Conservation (phyloP, 805 yeast genomes). For the Lipomyces japonicus region DNA sequence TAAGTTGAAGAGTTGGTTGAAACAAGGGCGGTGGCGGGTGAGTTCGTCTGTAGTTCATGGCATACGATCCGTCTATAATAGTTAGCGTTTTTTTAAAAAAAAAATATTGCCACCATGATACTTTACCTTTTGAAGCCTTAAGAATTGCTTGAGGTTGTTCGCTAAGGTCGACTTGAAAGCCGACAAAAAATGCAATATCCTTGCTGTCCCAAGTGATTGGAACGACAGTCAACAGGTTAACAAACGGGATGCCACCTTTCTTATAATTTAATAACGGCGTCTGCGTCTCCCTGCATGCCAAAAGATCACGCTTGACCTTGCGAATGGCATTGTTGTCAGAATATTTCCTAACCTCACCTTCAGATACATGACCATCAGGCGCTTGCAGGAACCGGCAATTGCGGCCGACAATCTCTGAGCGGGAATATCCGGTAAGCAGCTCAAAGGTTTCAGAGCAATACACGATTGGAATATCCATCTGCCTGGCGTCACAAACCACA, state of each 20-base stretch:
- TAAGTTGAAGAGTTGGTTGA: not conserved
- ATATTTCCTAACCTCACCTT: slow-evolving; percentile 8
- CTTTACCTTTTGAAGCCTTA: slow-evolving; percentile 8
- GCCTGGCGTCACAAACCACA: slow-evolving; percentile 15
- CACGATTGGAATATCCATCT: slow-evolving; percentile 14
- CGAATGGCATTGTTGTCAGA: slow-evolving; percentile 12
- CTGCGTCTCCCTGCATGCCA: slow-evolving; percentile 17
- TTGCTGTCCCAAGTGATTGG: slow-evolving; percentile 15
- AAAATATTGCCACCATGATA: no score
- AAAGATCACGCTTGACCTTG: slow-evolving; percentile 2
- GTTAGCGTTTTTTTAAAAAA: not conserved
- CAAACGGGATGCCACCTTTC: slow-evolving; percentile 13
- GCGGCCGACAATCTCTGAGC: slow-evolving; percentile 15
- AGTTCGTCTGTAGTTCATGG: slow-evolving; percentile 12
- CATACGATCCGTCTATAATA: slow-evolving; percentile 3
- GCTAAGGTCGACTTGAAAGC: slow-evolving; percentile 15
- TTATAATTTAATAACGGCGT: slow-evolving; percentile 11
- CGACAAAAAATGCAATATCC: slow-evolving; percentile 13
- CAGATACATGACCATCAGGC: slow-evolving; percentile 11
- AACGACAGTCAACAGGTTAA: slow-evolving; percentile 16
- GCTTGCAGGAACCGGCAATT: slow-evolving; percentile 20
- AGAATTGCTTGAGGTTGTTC: slow-evolving; percentile 12
- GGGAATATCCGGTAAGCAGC: slow-evolving; percentile 12
- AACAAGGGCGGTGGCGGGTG: slow-evolving; percentile 4
- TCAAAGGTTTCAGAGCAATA: slow-evolving; percentile 11